Evolutionary conservation across 2,329 filamentous ascomycete species (phyloP).

Genomic region (Diatrype stigma): DNA sequence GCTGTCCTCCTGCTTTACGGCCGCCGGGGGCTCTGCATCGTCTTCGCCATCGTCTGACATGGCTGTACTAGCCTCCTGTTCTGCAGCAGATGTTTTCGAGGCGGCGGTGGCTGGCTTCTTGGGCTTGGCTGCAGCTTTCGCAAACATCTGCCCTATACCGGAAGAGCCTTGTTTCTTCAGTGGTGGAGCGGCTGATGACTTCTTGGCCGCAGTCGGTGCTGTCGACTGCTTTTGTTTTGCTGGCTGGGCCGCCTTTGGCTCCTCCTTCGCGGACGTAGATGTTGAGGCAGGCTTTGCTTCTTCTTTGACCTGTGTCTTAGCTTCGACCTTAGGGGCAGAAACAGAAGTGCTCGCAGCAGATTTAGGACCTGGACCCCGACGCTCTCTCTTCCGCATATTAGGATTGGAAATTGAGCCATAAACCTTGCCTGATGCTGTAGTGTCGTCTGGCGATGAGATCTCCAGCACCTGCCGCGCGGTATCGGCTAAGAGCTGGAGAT

Average conservation of each 20-base stretch:
- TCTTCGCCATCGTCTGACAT: conserved; percentile 31
- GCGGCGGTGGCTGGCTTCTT: conserved; percentile 21
- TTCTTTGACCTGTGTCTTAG: conserved; percentile 25
- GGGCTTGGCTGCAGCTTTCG: conserved; percentile 26
- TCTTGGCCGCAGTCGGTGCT: conserved; percentile 36
- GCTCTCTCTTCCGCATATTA: conserved; percentile 52
- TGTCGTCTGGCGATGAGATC: conserved; percentile 54
- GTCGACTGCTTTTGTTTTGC: conserved; percentile 20
- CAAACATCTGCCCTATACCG: conserved; percentile 31
- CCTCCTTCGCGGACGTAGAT: conserved; percentile 31
- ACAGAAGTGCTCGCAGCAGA: conserved; percentile 21
- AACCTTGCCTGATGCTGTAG: conserved; percentile 51
- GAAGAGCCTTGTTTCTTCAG: conserved; percentile 47
- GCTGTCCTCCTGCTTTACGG: conserved; percentile 16
- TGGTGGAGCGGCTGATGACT: conserved; percentile 25
- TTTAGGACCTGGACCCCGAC: conserved; percentile 28
- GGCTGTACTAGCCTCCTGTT: conserved; percentile 19
- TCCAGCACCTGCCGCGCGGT: conserved; percentile 59
- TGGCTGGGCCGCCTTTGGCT: conserved; percentile 25
- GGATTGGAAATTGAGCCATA: conserved; percentile 76
- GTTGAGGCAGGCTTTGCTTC: conserved; percentile 26
- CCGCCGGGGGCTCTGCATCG: conserved; percentile 20
- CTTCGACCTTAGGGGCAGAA: conserved; percentile 18
- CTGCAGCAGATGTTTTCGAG: conserved; percentile 8
- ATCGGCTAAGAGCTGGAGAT: conserved; percentile 69